A percentile compares a stretch with the other conserved stretches of the same genome.
phyloP scores from a whole-genome alignment of 2,329 filamentous ascomycete genomes.

The Aspergillus fructus region DNA sequence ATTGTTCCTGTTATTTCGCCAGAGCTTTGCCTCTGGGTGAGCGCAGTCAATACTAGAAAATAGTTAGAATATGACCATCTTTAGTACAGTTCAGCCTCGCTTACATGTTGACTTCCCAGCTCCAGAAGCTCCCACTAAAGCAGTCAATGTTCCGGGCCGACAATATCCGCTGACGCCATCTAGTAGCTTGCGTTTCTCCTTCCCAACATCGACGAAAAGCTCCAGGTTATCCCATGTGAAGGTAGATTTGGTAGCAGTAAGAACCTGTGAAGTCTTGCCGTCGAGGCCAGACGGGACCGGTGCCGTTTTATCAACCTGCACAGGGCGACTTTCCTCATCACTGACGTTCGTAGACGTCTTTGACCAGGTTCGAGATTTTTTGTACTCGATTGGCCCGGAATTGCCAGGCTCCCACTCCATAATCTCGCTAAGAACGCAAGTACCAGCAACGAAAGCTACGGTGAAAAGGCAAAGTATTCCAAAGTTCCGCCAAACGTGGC shows the following conservation, averaged over 20 bases:
- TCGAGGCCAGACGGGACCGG: constrained; percentile 17
- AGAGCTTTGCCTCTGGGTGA: constrained; percentile 66
- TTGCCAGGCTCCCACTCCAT: constrained; percentile 60
- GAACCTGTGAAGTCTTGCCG: constrained; percentile 26
- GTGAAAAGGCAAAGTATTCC: constrained; percentile 72
- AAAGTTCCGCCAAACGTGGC: constrained; percentile 68
- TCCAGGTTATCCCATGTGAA: constrained; percentile 68
- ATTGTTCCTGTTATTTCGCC: constrained; percentile 62
- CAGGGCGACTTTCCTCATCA: constrained; percentile 30
- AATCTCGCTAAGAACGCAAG: constrained; percentile 64
- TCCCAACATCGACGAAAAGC: constrained; percentile 65
- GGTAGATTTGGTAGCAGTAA: constrained; percentile 56
- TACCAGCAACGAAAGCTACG: constrained; percentile 67
- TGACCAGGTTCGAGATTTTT: constrained; percentile 50
- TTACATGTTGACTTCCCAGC: constrained; percentile 62
- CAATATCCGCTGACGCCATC: constrained; percentile 70
- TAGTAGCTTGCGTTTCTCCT: constrained; percentile 56
- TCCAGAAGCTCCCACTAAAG: constrained; percentile 72
- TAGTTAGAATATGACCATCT: neutral
- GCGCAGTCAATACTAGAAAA: constrained; percentile 65
- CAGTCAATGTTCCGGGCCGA: constrained; percentile 73
- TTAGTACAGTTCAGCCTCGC: neutral
- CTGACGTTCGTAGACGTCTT: constrained; percentile 7
- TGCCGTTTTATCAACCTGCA: constrained; percentile 20
- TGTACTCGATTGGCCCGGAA: constrained; percentile 65